Evolutionary conservation across 1,284 basidiomycete genomes (phyloP).

Genomic region (Takashimella koratensis): DNA sequence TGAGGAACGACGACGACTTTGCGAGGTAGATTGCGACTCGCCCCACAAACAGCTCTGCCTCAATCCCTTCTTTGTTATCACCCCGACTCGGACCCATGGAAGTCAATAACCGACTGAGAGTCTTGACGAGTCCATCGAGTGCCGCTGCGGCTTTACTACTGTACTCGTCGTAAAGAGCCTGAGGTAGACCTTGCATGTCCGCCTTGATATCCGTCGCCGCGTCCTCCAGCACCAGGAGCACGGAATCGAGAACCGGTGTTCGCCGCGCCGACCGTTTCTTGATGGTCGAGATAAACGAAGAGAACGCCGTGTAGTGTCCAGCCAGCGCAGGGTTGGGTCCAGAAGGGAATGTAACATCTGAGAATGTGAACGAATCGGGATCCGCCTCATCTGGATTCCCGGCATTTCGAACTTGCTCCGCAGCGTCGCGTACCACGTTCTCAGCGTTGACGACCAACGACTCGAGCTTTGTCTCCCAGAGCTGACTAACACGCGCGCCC

Average conservation of each 20-base stretch:
- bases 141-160: conserved; percentile 16
- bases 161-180: conserved; percentile 22
- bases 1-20: conserved; percentile 28
- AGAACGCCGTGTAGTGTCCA: conserved; percentile 23
- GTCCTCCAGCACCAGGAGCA: conserved; percentile 33
- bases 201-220: conserved; percentile 28
- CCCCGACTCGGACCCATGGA: conserved; percentile 16
- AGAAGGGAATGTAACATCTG: conserved; percentile 35
- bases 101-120: conserved; percentile 29
- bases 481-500: conserved; percentile 34
- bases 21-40: conserved; percentile 41
- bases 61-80: conserved; percentile 26
- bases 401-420: conserved; percentile 22
- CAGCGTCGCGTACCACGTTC: conserved; percentile 17
- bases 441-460: conserved; percentile 24
- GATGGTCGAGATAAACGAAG: conserved; percentile 33
- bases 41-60: conserved; percentile 43
- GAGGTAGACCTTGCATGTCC: conserved; percentile 33
- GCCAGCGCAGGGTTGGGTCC: conserved; percentile 18
- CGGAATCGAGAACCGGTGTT: conserved; percentile 39
- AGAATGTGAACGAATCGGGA: conserved; percentile 39
- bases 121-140: conserved; percentile 24
- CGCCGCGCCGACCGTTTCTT: conserved; percentile 34
- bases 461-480: conserved; percentile 41
- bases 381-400: conserved; percentile 24